Percentiles rank a stretch among this genome's conserved stretches.
phyloP scores from a whole-genome alignment of 1,139 yeast genomes.

The Scheffersomyces titani region DNA sequence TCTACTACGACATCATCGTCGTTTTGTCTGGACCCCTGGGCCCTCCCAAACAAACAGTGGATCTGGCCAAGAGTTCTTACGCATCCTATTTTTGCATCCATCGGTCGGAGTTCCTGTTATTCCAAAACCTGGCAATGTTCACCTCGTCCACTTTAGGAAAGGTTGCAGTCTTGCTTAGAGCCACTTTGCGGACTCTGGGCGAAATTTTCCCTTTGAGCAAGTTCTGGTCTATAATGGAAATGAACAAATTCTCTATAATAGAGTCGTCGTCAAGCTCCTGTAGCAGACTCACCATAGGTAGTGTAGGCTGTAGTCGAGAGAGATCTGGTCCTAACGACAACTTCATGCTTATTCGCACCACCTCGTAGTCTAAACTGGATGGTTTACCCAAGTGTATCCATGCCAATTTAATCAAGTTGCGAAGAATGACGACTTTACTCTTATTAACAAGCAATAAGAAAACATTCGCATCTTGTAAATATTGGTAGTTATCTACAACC shows the following conservation, averaged over 20 bases:
- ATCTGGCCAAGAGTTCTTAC: not conserved
- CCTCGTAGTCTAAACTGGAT: slow-evolving; percentile 30
- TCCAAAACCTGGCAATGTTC: slow-evolving; percentile 24
- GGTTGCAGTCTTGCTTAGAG: slow-evolving; percentile 50
- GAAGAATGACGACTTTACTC: slow-evolving; percentile 41
- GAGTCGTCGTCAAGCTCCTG: slow-evolving; percentile 20
- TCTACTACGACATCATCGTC: not conserved
- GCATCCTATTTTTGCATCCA: slow-evolving; percentile 12
- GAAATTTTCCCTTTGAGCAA: slow-evolving; percentile 54
- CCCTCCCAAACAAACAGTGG: not conserved
- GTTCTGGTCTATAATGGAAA: slow-evolving; percentile 54
- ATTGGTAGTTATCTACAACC: slow-evolving; percentile 30
- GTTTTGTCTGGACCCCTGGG: not conserved
- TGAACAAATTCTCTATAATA: slow-evolving; percentile 48
- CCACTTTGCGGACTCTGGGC: slow-evolving; percentile 42
- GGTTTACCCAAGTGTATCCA: slow-evolving; percentile 34
- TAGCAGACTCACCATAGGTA: slow-evolving; percentile 7
- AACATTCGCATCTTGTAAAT: slow-evolving; percentile 37
- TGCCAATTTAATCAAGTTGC: slow-evolving; percentile 44
- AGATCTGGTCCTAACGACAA: slow-evolving; percentile 10
- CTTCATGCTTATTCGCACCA: slow-evolving; percentile 22
- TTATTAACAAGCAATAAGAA: slow-evolving; percentile 42
- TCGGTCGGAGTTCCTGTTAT: slow-evolving; percentile 10
- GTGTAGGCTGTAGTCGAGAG: slow-evolving; percentile 1
- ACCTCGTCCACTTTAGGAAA: slow-evolving; percentile 49